Percentiles rank a stretch among this genome's conserved stretches.
phyloP scores from a whole-genome alignment of 495 filamentous ascomycete genomes.

The Penicillium pulvis region DNA sequence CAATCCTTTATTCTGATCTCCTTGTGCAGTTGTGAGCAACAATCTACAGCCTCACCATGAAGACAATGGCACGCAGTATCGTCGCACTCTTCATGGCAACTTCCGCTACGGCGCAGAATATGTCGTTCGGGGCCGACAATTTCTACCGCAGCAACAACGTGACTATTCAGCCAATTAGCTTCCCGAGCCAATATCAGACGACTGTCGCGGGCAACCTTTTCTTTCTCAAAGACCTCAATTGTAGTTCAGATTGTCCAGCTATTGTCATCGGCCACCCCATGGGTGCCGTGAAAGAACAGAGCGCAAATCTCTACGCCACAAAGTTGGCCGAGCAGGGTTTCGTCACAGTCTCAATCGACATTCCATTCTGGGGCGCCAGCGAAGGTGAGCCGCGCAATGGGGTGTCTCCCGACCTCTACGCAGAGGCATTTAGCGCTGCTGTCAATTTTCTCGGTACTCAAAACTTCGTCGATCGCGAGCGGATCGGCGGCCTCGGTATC shows the following conservation, averaged over 20 bases:
- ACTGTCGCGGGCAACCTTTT: constrained; percentile 28
- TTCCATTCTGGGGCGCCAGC: constrained; percentile 39
- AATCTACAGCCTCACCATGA: not conserved
- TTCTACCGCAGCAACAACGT: constrained; percentile 32
- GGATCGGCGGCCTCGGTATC: constrained; percentile 44
- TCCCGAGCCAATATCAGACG: constrained; percentile 25
- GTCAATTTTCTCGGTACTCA: constrained; percentile 40
- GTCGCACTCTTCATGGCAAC: constrained; percentile 9
- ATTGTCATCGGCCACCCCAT: constrained; percentile 37
- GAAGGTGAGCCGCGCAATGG: constrained; percentile 37
- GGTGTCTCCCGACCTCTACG: constrained; percentile 38
- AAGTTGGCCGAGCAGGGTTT: constrained; percentile 42
- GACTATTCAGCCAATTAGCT: constrained; percentile 21
- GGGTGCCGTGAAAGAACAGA: constrained; percentile 46
- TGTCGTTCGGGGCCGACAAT: constrained; percentile 32
- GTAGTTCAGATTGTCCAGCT: constrained; percentile 14
- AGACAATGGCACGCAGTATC: not conserved
- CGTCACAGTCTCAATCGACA: constrained; percentile 37
- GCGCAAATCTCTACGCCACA: constrained; percentile 37
- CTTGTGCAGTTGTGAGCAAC: not conserved
- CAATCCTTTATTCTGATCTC: not conserved
- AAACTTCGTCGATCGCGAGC: constrained; percentile 34
- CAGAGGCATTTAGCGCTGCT: constrained; percentile 40
- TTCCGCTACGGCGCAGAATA: constrained; percentile 28
- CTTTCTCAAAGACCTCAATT: constrained; percentile 15